Conservation (phyloP, 2,329 filamentous ascomycete genomes). For the Nannizziopsis barbatae region DNA sequence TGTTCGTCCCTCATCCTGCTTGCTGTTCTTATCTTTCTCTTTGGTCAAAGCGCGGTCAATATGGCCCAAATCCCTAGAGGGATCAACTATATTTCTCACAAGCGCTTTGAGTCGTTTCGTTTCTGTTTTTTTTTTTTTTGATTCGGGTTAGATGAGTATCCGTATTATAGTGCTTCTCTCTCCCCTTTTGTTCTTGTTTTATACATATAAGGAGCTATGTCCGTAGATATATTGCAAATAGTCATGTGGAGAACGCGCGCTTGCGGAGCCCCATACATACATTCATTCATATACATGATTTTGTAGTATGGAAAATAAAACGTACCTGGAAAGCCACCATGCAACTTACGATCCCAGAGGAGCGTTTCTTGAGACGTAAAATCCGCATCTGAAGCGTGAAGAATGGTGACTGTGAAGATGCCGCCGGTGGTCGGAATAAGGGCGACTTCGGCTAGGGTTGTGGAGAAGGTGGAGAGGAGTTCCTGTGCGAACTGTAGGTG, state of each 20-base stretch:
- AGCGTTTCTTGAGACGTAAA: conserved; percentile 39
- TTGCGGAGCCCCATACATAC: conserved; percentile 3
- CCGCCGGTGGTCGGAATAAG: conserved; percentile 78
- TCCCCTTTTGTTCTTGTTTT: background rate
- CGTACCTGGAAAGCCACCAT: conserved; percentile 74
- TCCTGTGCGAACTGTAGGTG: conserved; percentile 71
- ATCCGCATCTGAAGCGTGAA: conserved; percentile 20
- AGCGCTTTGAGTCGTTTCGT: conserved; percentile 81
- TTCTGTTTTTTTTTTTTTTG: conserved; percentile 38
- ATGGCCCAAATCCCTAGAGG: conserved; percentile 67
- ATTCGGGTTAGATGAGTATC: background rate
- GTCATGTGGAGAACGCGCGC: background rate
- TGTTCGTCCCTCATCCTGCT: background rate
- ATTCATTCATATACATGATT: too few species aligned
- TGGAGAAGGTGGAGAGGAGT: conserved; percentile 83
- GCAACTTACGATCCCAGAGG: conserved; percentile 77
- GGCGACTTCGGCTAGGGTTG: conserved; percentile 72
- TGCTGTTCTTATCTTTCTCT: background rate
- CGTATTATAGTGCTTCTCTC: background rate
- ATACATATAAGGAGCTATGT: background rate
- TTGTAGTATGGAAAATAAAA: too few species aligned
- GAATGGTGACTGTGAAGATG: conserved; percentile 63
- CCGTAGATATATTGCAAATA: background rate
- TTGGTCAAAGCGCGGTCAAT: conserved; percentile 49
- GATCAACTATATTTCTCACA: conserved; percentile 72